These are phyloP conservation scores for Barnettozyma siamensis DNA, from an alignment of 805 yeast genomes.

Conservation along the genomic window DNA sequence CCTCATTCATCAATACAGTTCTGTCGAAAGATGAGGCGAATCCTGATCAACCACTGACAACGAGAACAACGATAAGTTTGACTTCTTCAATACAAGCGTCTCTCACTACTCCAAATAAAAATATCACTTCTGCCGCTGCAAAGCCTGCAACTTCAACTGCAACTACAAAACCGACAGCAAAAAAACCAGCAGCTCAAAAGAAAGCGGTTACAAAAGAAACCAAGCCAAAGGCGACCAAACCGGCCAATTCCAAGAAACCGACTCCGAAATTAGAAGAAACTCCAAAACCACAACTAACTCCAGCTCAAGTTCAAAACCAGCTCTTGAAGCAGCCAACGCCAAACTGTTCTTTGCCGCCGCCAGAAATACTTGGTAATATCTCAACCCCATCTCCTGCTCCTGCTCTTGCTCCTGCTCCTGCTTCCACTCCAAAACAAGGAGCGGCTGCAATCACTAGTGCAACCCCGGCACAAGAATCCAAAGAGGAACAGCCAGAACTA, in stretches of 20 bases:
- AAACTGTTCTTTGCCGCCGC: conserved; percentile 15
- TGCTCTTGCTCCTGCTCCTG: background rate
- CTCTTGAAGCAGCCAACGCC: conserved; percentile 19
- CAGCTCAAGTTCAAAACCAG: conserved; percentile 19
- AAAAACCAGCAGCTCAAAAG: background rate
- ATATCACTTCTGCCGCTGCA: too few species aligned
- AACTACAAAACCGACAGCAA: background rate
- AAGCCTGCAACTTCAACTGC: background rate
- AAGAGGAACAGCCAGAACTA: background rate
- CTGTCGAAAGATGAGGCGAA: too few species aligned
- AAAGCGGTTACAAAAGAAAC: background rate
- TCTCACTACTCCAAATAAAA: too few species aligned
- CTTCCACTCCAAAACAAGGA: background rate
- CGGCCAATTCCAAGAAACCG: background rate
- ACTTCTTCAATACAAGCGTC: too few species aligned
- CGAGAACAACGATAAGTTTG: too few species aligned
- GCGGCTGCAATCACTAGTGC: background rate
- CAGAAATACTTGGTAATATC: conserved; percentile 15
- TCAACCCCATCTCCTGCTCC: background rate
- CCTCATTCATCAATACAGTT: too few species aligned
- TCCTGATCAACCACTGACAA: too few species aligned
- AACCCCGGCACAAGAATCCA: background rate
- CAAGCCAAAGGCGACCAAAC: background rate
- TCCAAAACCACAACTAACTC: conserved; percentile 10
- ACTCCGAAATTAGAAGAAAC: conserved; percentile 6